phyloP scores from a whole-genome alignment of 23 red algal genomes.

The Gracilaria caudata region DNA sequence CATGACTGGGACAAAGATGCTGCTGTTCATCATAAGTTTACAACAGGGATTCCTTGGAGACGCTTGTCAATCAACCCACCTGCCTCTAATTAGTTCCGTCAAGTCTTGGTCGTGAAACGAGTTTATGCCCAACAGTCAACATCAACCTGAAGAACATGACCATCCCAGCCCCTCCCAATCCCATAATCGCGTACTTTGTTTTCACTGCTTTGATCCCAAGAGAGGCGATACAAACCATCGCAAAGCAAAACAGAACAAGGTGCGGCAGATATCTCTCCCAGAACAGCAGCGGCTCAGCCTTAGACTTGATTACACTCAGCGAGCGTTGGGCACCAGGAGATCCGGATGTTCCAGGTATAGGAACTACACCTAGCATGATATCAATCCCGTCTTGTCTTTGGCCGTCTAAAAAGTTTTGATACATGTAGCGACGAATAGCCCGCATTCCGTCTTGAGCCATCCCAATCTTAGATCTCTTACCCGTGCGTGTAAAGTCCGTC shows the following conservation, averaged over 20 bases:
- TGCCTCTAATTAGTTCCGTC: constrained; percentile 54
- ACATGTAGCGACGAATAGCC: constrained; percentile 73
- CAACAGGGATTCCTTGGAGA: too few species aligned
- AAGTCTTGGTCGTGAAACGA: constrained; percentile 53
- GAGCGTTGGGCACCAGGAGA: background rate
- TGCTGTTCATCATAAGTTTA: too few species aligned
- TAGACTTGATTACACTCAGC: constrained; percentile 40
- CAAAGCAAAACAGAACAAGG: constrained; percentile 24
- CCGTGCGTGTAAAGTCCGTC: constrained; percentile 90
- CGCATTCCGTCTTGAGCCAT: constrained; percentile 73
- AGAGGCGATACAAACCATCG: constrained; percentile 1
- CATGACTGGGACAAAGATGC: too few species aligned
- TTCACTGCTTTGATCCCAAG: constrained; percentile 17
- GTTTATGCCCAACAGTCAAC: constrained; percentile 50
- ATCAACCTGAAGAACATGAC: constrained; percentile 41
- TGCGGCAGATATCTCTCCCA: constrained; percentile 65
- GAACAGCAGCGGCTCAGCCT: constrained; percentile 59
- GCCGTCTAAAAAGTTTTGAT: constrained; percentile 90
- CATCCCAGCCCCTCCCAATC: constrained; percentile 14
- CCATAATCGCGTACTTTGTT: constrained; percentile 16
- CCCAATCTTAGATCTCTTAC: constrained; percentile 84
- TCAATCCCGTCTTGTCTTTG: constrained; percentile 89
- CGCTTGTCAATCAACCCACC: background rate
- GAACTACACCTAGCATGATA: constrained; percentile 75
- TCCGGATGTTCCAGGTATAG: constrained; percentile 13